Conservation (phyloP, 371 early-diverging fungal species). For the Mucor mucedo region DNA sequence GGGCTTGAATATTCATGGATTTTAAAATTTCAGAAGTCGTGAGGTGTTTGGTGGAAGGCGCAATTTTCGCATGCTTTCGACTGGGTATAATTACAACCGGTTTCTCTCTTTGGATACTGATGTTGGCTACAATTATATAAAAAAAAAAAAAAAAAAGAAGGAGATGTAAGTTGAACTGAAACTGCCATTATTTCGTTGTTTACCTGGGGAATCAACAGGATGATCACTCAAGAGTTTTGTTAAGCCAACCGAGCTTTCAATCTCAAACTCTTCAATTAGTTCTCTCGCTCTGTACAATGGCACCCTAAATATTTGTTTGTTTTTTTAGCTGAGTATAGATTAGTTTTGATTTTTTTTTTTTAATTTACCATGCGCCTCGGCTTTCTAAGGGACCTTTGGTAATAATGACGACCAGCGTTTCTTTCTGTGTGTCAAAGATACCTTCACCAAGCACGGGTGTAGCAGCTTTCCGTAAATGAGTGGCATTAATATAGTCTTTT, state of each 20-base stretch:
- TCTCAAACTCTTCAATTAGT: slow-evolving; percentile 54
- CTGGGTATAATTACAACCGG: neutral
- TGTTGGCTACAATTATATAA: no score
- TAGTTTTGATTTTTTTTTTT: no score
- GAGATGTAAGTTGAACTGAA: no score
- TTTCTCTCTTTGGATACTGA: no score
- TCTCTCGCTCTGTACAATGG: slow-evolving; percentile 56
- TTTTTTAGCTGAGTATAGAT: no score
- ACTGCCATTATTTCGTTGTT: no score
- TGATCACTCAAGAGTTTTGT: slow-evolving; percentile 53
- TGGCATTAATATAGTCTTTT: slow-evolving; percentile 58
- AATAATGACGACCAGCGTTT: slow-evolving; percentile 47
- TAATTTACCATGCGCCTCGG: slow-evolving; percentile 28
- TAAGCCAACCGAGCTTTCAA: slow-evolving; percentile 51
- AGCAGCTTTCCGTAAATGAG: slow-evolving; percentile 58
- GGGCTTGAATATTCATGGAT: slow-evolving; percentile 41
- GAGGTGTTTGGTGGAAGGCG: slow-evolving; percentile 15
- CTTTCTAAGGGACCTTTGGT: slow-evolving; percentile 29
- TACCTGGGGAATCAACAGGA: slow-evolving; percentile 19
- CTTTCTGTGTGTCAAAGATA: slow-evolving; percentile 42
- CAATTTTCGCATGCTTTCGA: slow-evolving; percentile 14
- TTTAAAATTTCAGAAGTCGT: slow-evolving; percentile 35
- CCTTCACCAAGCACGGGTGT: slow-evolving; percentile 49
- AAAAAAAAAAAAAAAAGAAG: no score
- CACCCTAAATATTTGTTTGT: slow-evolving; percentile 46